Percentiles rank a stretch among this genome's conserved stretches.
These are phyloP conservation scores for Lagenaria siceraria DNA, from an alignment of 306 rosid species.

Conservation along the genomic window DNA sequence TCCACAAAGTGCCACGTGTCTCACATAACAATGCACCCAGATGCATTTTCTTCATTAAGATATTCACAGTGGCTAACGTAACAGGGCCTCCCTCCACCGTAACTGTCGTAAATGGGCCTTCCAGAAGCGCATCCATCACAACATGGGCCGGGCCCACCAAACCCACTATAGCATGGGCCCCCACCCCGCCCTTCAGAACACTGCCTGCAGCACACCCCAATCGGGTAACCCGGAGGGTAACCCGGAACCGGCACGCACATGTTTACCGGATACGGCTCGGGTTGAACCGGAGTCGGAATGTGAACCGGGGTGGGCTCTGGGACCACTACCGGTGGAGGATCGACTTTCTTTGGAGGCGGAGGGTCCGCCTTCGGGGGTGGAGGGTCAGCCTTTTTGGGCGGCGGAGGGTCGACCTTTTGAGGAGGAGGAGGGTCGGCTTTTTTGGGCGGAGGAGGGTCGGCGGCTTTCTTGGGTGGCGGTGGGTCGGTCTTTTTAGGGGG, in stretches of 20 bases:
- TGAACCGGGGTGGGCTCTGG: not conserved
- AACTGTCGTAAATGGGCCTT: slow-evolving; percentile 47
- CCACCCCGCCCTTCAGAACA: slow-evolving; percentile 22
- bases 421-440: not conserved
- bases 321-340: not conserved
- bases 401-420: not conserved
- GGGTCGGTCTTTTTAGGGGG: not conserved
- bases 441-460: not conserved
- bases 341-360: not conserved
- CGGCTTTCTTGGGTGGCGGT: not conserved
- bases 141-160: slow-evolving; percentile 15
- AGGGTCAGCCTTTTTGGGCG: not conserved
- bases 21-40: slow-evolving; percentile 48
- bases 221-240: slow-evolving; percentile 22
- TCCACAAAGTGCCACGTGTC: not conserved
- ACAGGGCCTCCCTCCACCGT: slow-evolving; percentile 32
- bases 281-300: not conserved
- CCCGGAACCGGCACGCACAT: slow-evolving; percentile 2
- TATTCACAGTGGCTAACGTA: slow-evolving; percentile 27
- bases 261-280: not conserved
- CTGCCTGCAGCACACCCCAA: slow-evolving; percentile 10
- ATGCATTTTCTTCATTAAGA: slow-evolving; percentile 34
- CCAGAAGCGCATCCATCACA: slow-evolving; percentile 23
- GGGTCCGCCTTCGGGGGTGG: not conserved
- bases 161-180: slow-evolving; percentile 20